Evolutionary conservation across 139 green algal species (phyloP), one percentile per base, ranked within the genome.

Genomic region (Coelastrella sp.): DNA sequence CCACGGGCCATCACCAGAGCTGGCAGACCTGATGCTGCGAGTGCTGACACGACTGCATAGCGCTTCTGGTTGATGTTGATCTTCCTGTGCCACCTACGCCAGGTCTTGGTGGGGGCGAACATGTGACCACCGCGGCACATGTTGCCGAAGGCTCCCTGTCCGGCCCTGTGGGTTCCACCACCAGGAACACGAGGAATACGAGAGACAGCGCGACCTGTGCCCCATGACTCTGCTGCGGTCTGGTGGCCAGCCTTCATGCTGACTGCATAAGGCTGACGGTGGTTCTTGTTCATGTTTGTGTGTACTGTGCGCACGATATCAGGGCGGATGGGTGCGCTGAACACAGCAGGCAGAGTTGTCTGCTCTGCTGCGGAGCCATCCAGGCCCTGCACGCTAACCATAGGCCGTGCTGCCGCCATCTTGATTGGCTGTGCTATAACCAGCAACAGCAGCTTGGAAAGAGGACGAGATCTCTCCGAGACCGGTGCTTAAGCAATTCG

Each of bases 111-210:
- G 85, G 98, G 98, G 10, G 97, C 96, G 89, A 99, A 99, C 98
- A 99, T 99, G 91, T 96, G 96, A 58, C 98, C 98, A 83, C 98
- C 98, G 68, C 98, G 97, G 95, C 97, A 99, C 98, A 99, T 99
- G 97, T 99, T 99, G 84, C 98, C 98, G 91, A 99, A 99, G 74
- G 98, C 98, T 94, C 96, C 98, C 96, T 99, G 98, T 64, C 98
- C 98, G 79, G 98, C 98, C 61, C 98, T 93, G 96, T 99, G 98
- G 56, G 98, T 99, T 89, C 97, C 97, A 90, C 96, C 97, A 75
- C 89, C 98, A 64, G 98, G 98, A 66, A 99, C 98, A 95, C 98
- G 98, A 22, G 98, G 98, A 93, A 99, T 99, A 98, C 98, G 98
- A 32, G 98, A 99, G 91, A 99, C 98, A 74, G 98, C 98, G 83